Conservation (phyloP, 106 monocot genomes). For the Dactylorhiza incarnata region DNA sequence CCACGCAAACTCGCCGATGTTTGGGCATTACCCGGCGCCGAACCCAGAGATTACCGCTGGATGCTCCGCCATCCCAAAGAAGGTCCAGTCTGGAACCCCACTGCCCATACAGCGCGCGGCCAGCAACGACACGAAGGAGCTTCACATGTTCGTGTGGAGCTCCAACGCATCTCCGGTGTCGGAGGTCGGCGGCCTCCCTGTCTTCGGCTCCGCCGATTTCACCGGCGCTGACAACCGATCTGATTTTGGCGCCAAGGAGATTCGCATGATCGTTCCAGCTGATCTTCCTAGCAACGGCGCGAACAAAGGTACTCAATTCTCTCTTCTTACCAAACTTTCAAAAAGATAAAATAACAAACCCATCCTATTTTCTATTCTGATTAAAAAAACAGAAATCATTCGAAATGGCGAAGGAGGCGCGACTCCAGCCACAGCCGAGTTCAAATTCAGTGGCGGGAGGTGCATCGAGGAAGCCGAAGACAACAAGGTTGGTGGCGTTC, state of each 20-base stretch:
- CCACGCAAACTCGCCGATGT: constrained; percentile 9
- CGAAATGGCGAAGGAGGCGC: background rate
- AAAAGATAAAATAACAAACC: background rate
- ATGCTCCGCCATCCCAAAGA: constrained; percentile 1
- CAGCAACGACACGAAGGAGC: constrained; percentile 47
- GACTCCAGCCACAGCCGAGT: constrained; percentile 5
- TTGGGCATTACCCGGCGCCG: constrained; percentile 14
- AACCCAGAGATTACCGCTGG: constrained; percentile 30
- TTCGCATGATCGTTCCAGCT: constrained; percentile 56
- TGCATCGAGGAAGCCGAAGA: constrained; percentile 22
- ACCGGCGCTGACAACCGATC: background rate
- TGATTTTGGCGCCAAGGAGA: constrained; percentile 48
- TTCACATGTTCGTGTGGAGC: constrained; percentile 89
- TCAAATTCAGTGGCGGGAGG: constrained; percentile 34
- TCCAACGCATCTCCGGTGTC: constrained; percentile 57
- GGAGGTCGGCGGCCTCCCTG: constrained; percentile 46
- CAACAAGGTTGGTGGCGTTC: constrained; percentile 9
- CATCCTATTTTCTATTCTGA: too few species aligned
- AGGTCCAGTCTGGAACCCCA: background rate
- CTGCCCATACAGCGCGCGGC: background rate
- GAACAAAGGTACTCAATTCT: constrained; percentile 18
- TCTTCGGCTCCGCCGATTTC: constrained; percentile 23
- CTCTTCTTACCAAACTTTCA: background rate
- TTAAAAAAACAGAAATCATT: background rate
- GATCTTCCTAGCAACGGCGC: constrained; percentile 31